These are phyloP conservation scores for Euptelea pleiosperma DNA, from an alignment of 164 flowering plant genomes.

Conservation along the genomic window DNA sequence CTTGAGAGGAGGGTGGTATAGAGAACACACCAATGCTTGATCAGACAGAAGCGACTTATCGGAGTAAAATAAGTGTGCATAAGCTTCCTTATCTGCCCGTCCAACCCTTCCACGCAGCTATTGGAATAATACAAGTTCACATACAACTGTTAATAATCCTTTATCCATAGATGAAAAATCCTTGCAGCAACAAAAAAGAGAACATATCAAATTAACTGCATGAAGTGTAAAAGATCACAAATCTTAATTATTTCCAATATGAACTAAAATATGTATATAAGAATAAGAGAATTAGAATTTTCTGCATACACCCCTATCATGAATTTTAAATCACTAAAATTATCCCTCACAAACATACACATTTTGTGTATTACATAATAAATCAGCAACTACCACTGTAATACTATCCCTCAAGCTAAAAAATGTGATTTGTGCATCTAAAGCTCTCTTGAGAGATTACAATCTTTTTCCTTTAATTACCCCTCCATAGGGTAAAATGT, in stretches of 20 bases:
- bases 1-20: not conserved
- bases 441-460: no score
- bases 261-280: not conserved
- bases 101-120: conserved; percentile 98
- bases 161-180: not conserved
- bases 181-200: not conserved
- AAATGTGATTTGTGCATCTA: no score
- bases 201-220: not conserved
- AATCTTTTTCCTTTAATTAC: no score
- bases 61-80: conserved; percentile 85
- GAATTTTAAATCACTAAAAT: not conserved
- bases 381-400: no score
- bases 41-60: conserved; percentile 70
- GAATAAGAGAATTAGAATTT: no score
- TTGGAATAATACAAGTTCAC: conserved; percentile 12
- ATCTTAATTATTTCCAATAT: not conserved
- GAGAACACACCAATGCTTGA: conserved; percentile 62
- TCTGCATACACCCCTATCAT: no score
- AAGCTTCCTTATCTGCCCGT: conserved; percentile 94
- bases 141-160: not conserved
- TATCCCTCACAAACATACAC: no score
- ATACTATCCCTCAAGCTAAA: no score
- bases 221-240: not conserved
- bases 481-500: no score
- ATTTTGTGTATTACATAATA: no score